These are phyloP conservation scores for Pestalotiopsis sp. DNA, from an alignment of 2,329 filamentous ascomycete species.

Conservation along the genomic window DNA sequence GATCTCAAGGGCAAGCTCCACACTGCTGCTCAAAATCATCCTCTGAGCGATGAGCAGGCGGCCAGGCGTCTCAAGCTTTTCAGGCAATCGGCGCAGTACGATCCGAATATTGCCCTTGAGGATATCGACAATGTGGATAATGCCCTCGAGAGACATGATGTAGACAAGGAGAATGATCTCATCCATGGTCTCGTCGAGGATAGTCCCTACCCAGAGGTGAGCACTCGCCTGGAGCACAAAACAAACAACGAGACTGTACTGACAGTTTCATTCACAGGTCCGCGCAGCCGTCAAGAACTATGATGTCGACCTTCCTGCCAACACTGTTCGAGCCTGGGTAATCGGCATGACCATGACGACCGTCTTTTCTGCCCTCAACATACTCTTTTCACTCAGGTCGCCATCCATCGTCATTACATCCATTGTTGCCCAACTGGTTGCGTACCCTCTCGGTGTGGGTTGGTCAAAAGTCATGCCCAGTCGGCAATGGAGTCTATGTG, in stretches of 20 bases:
- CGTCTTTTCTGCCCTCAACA: conserved; percentile 62
- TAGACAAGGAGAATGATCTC: conserved; percentile 46
- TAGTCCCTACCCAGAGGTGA: conserved; percentile 68
- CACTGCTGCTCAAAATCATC: neutral
- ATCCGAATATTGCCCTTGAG: conserved; percentile 58
- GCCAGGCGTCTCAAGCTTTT: conserved; percentile 39
- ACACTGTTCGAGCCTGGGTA: conserved; percentile 66
- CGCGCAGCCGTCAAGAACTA: conserved; percentile 62
- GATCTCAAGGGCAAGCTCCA: neutral
- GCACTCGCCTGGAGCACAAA: neutral
- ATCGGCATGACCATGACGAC: conserved; percentile 65
- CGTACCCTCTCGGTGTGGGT: conserved; percentile 51
- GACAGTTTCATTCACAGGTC: conserved; percentile 24
- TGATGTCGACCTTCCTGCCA: conserved; percentile 58
- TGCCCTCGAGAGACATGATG: conserved; percentile 45
- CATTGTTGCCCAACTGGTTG: conserved; percentile 64
- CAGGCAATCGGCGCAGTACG: conserved; percentile 54
- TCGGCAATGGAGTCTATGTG: neutral
- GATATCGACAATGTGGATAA: conserved; percentile 53
- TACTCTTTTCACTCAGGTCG: conserved; percentile 62
- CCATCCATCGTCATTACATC: conserved; percentile 64
- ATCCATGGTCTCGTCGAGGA: conserved; percentile 62
- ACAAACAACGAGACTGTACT: neutral
- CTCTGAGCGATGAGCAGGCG: conserved; percentile 10
- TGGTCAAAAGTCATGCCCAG: conserved; percentile 13